Conservation (phyloP, 2,329 filamentous ascomycete species). For the Intubia oerlemansii region DNA sequence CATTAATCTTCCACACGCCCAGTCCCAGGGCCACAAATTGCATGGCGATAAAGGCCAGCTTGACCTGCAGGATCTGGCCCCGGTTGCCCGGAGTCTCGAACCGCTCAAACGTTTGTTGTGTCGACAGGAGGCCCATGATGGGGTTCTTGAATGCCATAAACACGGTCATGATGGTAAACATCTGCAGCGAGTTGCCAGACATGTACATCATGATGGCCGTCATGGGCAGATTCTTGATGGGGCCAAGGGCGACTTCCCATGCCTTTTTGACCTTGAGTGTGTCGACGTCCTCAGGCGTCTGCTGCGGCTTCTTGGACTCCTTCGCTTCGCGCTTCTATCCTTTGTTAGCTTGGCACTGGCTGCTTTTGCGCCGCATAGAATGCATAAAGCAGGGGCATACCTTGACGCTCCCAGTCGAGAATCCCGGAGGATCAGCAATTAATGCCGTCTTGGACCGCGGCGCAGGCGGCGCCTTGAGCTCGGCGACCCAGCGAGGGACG, state of each 20-base stretch:
- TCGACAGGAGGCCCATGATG: conserved; percentile 60
- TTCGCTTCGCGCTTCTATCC: conserved; percentile 20
- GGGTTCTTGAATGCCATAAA: conserved; percentile 98
- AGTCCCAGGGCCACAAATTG: conserved; percentile 67
- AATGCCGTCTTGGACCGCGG: conserved; percentile 42
- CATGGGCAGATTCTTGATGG: conserved; percentile 90
- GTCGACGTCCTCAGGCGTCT: conserved; percentile 71
- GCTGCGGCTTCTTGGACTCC: conserved; percentile 23
- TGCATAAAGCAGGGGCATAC: too few species aligned
- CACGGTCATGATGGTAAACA: conserved; percentile 99
- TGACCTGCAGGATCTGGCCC: conserved; percentile 56
- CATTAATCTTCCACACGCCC: conserved; percentile 91
- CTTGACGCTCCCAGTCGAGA: conserved; percentile 36
- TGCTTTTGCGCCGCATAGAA: background rate
- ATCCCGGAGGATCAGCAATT: conserved; percentile 76
- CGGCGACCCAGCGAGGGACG: conserved; percentile 60
- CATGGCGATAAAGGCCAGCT: conserved; percentile 71
- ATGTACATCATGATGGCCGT: conserved; percentile 99
- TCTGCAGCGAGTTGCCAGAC: conserved; percentile 94
- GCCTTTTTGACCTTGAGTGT: conserved; percentile 95
- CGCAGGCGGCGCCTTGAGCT: conserved; percentile 50
- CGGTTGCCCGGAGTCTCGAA: conserved; percentile 71
- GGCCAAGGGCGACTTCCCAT: conserved; percentile 88
- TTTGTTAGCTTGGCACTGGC: too few species aligned
- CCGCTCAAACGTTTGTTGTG: conserved; percentile 72